phyloP scores from a whole-genome alignment of 495 filamentous ascomycete genomes.

The Pseudevernia furfuracea region DNA sequence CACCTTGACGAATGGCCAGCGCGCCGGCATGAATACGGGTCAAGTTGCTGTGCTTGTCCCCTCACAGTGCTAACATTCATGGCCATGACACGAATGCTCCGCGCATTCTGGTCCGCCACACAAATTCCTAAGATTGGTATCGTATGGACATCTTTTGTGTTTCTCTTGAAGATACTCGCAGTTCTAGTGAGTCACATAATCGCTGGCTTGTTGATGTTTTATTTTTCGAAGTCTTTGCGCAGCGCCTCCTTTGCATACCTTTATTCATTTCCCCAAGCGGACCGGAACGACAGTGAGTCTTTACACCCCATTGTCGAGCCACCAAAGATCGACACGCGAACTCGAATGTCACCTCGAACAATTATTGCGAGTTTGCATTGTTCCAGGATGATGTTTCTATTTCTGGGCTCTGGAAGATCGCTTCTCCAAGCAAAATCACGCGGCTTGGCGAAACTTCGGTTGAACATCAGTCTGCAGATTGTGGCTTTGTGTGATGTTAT shows the following conservation, averaged over 20 bases:
- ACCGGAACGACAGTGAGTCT: neutral
- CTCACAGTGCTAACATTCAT: neutral
- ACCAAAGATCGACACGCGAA: neutral
- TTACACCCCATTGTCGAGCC: neutral
- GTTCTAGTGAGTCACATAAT: neutral
- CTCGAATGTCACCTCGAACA: too few relatives aligned
- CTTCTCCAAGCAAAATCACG: too few relatives aligned
- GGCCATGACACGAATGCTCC: neutral
- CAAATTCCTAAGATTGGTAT: neutral
- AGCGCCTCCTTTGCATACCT: too few relatives aligned
- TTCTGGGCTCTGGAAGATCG: too few relatives aligned
- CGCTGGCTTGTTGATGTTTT: too few relatives aligned
- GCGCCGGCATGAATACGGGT: neutral
- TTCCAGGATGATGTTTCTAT: too few relatives aligned
- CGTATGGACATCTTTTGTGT: neutral
- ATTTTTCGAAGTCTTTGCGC: too few relatives aligned
- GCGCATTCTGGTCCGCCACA: neutral
- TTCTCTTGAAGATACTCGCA: neutral
- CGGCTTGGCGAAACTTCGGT: too few relatives aligned
- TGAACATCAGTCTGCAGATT: too few relatives aligned
- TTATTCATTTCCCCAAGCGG: too few relatives aligned
- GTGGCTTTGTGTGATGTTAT: too few relatives aligned
- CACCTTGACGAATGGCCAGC: neutral
- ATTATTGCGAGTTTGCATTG: too few relatives aligned
- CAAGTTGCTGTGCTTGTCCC: neutral